These are phyloP conservation scores for Petunia axillaris DNA, from an alignment of 257 asterid species.

Conservation along the genomic window DNA sequence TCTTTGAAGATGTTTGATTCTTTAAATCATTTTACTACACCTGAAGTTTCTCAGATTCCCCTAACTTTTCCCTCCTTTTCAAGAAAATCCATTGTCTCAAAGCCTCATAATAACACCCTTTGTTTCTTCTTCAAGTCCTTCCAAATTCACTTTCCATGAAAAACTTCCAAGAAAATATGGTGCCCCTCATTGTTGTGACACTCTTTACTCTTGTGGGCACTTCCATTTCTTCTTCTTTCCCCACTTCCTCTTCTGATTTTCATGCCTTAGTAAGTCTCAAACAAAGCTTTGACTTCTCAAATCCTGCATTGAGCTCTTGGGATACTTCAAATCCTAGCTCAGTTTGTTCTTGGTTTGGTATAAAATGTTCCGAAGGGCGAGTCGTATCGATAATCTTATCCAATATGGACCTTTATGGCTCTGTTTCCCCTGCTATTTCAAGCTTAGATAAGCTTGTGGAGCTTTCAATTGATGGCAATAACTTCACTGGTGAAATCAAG, in stretches of 20 bases:
- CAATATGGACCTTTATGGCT: constrained; percentile 72
- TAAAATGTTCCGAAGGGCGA: constrained; percentile 61
- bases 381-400: constrained; percentile 69
- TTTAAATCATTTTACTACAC: constrained; percentile 39
- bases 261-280: constrained; percentile 63
- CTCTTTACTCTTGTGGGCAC: constrained; percentile 45
- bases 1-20: constrained; percentile 66
- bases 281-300: constrained; percentile 50
- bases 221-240: constrained; percentile 46
- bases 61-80: constrained; percentile 52
- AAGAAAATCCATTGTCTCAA: constrained; percentile 38
- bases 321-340: constrained; percentile 55
- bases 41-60: constrained; percentile 60
- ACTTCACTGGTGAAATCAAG: constrained; percentile 87
- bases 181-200: constrained; percentile 39
- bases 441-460: constrained; percentile 60
- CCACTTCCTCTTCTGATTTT: constrained; percentile 60
- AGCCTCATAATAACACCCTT: constrained; percentile 45
- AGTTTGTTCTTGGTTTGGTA: constrained; percentile 79
- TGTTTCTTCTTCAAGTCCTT: constrained; percentile 50
- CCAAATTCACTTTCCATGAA: constrained; percentile 52
- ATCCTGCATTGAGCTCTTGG: constrained; percentile 54
- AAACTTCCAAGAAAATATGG: constrained; percentile 50
- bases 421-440: constrained; percentile 66
- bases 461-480: constrained; percentile 84